These are phyloP conservation scores for Populus simonii DNA, from an alignment of 345 rosid species.

Conservation along the genomic window DNA sequence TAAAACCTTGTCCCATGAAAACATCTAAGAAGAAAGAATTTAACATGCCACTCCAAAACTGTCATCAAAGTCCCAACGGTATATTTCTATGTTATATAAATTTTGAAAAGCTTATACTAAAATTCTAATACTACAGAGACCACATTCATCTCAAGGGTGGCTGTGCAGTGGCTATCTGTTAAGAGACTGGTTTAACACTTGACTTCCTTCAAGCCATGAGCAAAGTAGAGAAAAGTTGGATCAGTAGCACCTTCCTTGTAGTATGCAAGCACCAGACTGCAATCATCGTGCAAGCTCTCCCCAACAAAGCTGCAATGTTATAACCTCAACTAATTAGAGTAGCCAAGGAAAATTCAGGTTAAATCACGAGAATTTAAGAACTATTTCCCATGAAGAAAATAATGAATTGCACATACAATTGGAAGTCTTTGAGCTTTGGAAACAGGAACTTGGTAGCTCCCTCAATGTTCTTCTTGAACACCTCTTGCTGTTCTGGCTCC, in stretches of 20 bases:
- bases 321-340: background rate
- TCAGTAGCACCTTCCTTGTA: constrained; percentile 90
- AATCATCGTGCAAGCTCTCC: constrained; percentile 84
- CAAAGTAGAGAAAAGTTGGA: constrained; percentile 89
- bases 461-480: constrained; percentile 23
- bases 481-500: constrained; percentile 18
- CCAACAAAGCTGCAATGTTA: constrained; percentile 68
- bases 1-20: background rate
- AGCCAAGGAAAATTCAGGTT: background rate
- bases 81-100: background rate
- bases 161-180: background rate
- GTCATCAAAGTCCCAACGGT: background rate
- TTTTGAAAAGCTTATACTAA: background rate
- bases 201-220: constrained; percentile 74
- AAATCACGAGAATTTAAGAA: background rate
- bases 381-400: background rate
- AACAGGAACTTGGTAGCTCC: constrained; percentile 22
- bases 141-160: background rate
- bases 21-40: no score
- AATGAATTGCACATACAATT: constrained; percentile 5
- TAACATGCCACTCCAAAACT: background rate
- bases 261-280: constrained; percentile 76
- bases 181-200: constrained; percentile 51
- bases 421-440: constrained; percentile 22
- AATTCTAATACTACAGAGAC: background rate